Conservation (phyloP, 2,329 filamentous ascomycete species). For the Epichloe uncinata region DNA sequence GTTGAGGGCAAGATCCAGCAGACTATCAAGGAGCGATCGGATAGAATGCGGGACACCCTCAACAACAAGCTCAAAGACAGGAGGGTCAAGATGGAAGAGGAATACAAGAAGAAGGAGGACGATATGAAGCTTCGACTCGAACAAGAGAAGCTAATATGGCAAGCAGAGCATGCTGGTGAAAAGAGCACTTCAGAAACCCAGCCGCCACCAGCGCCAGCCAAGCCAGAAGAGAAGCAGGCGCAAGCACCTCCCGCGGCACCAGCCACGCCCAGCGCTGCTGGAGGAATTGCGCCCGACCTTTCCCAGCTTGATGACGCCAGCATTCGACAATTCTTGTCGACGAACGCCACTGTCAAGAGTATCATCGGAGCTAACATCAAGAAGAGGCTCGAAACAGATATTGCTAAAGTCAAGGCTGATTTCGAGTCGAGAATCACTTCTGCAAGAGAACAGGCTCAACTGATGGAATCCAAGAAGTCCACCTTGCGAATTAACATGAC, state of each 20-base stretch:
- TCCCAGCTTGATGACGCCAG: constrained; percentile 40
- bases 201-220: constrained; percentile 25
- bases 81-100: constrained; percentile 36
- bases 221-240: constrained; percentile 16
- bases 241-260: constrained; percentile 10
- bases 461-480: constrained; percentile 63
- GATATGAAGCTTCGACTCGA: constrained; percentile 43
- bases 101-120: constrained; percentile 40
- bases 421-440: constrained; percentile 39
- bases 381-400: constrained; percentile 54
- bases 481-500: constrained; percentile 66
- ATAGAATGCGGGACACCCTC: constrained; percentile 54
- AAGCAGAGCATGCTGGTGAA: constrained; percentile 34
- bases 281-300: constrained; percentile 27
- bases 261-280: constrained; percentile 22
- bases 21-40: constrained; percentile 50
- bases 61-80: constrained; percentile 60
- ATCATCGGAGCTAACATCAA: constrained; percentile 51
- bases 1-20: constrained; percentile 48
- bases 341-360: constrained; percentile 42
- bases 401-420: constrained; percentile 45
- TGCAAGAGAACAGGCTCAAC: constrained; percentile 49
- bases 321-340: constrained; percentile 42
- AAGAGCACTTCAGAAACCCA: constrained; percentile 12
- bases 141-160: constrained; percentile 50